These are phyloP conservation scores for Mortierella sp. DNA, from an alignment of 371 early-diverging fungal genomes.

Conservation along the genomic window DNA sequence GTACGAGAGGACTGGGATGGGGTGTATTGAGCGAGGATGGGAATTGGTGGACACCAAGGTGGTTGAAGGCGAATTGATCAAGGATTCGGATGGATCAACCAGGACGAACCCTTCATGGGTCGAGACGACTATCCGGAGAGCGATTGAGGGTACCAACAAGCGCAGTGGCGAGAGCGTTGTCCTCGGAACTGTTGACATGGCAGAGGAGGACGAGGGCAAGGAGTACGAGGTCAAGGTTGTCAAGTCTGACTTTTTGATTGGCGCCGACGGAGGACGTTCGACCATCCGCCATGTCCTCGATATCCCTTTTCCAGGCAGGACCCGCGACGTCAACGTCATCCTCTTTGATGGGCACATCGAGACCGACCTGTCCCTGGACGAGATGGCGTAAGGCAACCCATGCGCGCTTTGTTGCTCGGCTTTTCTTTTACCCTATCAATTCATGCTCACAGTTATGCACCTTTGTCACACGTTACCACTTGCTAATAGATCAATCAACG, in stretches of 20 bases:
- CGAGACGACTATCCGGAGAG: conserved; percentile 37
- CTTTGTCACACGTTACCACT: not conserved
- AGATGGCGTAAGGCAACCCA: conserved; percentile 20
- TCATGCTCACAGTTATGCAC: not conserved
- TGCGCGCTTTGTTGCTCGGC: not conserved
- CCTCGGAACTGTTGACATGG: conserved; percentile 21
- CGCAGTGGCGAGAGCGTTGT: conserved; percentile 10
- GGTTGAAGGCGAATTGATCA: conserved; percentile 9
- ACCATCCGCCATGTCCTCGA: conserved; percentile 36
- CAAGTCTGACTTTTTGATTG: conserved; percentile 35
- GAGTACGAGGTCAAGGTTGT: conserved; percentile 34
- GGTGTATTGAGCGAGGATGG: conserved; percentile 46
- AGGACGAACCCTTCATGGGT: conserved; percentile 9
- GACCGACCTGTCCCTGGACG: conserved; percentile 10
- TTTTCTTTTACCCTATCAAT: not conserved
- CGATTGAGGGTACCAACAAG: conserved; percentile 10
- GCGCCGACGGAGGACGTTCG: conserved; percentile 40
- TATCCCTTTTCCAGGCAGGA: conserved; percentile 34
- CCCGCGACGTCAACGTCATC: conserved; percentile 31
- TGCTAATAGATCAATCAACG: conserved; percentile 17
- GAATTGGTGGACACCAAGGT: conserved; percentile 48
- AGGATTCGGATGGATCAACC: not conserved
- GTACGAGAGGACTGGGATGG: conserved; percentile 15
- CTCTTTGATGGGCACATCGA: conserved; percentile 37
- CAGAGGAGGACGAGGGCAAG: conserved; percentile 20